Percentiles rank a stretch among this genome's conserved stretches.
Conservation (phyloP, 2,329 filamentous ascomycete species). For the Hymenoscyphus fraxineus region DNA sequence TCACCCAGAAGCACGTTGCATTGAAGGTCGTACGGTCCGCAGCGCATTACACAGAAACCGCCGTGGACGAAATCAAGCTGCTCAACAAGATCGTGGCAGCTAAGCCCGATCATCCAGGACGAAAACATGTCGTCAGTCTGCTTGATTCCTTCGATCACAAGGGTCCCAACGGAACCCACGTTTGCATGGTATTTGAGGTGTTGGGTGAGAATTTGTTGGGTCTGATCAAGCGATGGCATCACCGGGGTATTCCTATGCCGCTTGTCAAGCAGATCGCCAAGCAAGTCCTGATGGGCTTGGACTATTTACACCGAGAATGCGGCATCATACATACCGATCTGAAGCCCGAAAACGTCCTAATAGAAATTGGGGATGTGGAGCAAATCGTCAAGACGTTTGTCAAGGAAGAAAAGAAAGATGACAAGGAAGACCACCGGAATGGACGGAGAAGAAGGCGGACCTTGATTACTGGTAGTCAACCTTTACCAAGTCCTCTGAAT, state of each 20-base stretch:
- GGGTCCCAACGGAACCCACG: constrained; percentile 91
- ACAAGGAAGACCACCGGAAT: constrained; percentile 88
- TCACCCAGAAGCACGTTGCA: constrained; percentile 87
- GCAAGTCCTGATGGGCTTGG: constrained; percentile 89
- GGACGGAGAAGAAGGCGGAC: constrained; percentile 85
- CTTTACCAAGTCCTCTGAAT: constrained; percentile 89
- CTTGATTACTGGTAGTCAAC: constrained; percentile 94
- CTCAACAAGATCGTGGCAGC: constrained; percentile 95
- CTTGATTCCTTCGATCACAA: constrained; percentile 97
- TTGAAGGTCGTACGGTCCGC: constrained; percentile 97
- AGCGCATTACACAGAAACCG: constrained; percentile 97
- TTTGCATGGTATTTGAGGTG: constrained; percentile 99
- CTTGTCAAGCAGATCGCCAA: constrained; percentile 99
- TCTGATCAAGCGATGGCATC: constrained; percentile 97
- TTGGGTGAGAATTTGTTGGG: constrained; percentile 91
- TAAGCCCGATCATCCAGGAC: constrained; percentile 89
- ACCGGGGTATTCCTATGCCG: constrained; percentile 92
- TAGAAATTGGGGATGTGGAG: constrained; percentile 98
- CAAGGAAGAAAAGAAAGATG: constrained; percentile 68
- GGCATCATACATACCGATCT: constrained; percentile 98
- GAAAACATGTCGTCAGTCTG: constrained; percentile 91
- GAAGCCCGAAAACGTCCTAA: constrained; percentile 96
- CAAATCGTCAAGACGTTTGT: constrained; percentile 97
- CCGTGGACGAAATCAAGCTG: constrained; percentile 97
- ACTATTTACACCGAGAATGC: constrained; percentile 96